Base-by-base conservation (phyloP, 2,329 filamentous ascomycete genomes). In the Colletotrichum gloeosporioides region DNA sequence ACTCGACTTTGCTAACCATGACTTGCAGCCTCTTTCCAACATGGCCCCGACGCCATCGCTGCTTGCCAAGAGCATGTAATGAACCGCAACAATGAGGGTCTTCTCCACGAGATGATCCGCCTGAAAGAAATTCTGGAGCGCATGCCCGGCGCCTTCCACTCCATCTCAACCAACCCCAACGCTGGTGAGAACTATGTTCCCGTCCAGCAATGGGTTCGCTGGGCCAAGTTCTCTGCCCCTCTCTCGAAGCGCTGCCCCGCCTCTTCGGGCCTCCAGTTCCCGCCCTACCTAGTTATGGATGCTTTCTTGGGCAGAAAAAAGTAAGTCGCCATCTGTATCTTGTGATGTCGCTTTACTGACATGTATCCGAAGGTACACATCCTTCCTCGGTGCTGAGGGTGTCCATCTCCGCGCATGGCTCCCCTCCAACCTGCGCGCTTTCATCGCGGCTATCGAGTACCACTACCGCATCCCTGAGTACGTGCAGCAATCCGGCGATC, bases 381-480 rank as follows among this genome's bases (percentile, higher is more conserved):
- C 88, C 0, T 91, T 90, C 77, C 86, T 91, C 0, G 89, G 89
- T 0, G 83, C 82, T 1, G 89, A 91, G 75, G 89, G 88, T 3
- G 82, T 90, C 0, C 89, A 91, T 76, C 83, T 91, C 0, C 83
- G 89, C 57, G 88, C 89, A 0, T 90, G 89, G 89, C 81, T 89
- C 8, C 89, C 89, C 3, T 88, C 89, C 4, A 90, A 90, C 75
- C 84, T 88, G 29, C 85, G 89, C 22, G 89, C 89, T 9, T 90
- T 90, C 78, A 90, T 90, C 55, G 88, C 89, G 6, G 86, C 89
- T 1, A 86, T 90, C 13, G 89, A 90, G 76, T 88, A 90, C 73
- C 87, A 90, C 77, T 90, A 91, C 80, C 84, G 85, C 12, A 84
- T 91, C 10, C 89, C 89, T 4, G 88, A 90, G 53, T 91, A 88